Conservation (phyloP, 805 yeast genomes). For the Yamadazyma kitorensis region DNA sequence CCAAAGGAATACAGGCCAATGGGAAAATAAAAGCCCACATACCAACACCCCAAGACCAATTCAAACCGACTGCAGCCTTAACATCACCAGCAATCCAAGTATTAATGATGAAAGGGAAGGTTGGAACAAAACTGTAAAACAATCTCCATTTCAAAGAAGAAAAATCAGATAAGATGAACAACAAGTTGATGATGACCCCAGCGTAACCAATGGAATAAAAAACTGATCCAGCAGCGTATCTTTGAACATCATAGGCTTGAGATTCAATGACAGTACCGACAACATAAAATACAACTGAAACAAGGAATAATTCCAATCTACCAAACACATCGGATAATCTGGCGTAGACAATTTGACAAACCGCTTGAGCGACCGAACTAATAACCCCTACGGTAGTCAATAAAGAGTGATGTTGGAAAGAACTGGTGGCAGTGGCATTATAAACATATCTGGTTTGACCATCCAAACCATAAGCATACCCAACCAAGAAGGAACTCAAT, state of each 20-base stretch:
- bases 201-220: conserved; percentile 51
- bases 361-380: conserved; percentile 59
- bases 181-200: conserved; percentile 55
- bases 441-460: conserved; percentile 46
- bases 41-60: conserved; percentile 77
- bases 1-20: conserved; percentile 55
- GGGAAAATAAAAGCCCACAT: conserved; percentile 82
- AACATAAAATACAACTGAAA: conserved; percentile 52
- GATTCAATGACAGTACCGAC: conserved; percentile 65
- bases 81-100: conserved; percentile 74
- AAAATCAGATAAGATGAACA: conserved; percentile 61
- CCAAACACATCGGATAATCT: conserved; percentile 65
- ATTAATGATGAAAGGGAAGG: conserved; percentile 70
- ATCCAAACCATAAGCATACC: conserved; percentile 61
- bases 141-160: conserved; percentile 71
- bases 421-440: conserved; percentile 43
- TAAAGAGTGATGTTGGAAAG: conserved; percentile 54
- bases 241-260: conserved; percentile 54
- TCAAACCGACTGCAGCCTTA: conserved; percentile 32
- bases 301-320: conserved; percentile 50
- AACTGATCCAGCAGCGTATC: conserved; percentile 65
- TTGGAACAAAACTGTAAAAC: conserved; percentile 59
- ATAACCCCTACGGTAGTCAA: conserved; percentile 58
- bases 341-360: conserved; percentile 61
- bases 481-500: conserved; percentile 50